Evolutionary conservation across 2,329 filamentous ascomycete species (phyloP).

Genomic region (Metarhizium anisopliae): DNA sequence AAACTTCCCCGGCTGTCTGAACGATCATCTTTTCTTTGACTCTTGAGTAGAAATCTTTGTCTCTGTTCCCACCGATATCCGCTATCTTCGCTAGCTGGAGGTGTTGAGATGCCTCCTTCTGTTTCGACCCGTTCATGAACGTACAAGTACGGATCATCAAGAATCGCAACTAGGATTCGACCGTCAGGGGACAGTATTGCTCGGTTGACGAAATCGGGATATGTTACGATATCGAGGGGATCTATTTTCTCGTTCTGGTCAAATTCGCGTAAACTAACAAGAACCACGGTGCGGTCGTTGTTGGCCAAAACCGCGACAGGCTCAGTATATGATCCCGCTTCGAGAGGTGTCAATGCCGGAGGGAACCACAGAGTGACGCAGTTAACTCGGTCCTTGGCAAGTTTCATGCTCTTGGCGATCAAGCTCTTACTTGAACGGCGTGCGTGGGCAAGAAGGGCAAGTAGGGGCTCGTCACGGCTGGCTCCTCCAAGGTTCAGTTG

Average conservation of each 20-base stretch:
- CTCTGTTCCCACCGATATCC: slow-evolving; percentile 42
- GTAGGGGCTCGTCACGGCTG: slow-evolving; percentile 22
- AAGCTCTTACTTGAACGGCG: slow-evolving; percentile 33
- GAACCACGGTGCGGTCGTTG: slow-evolving; percentile 80
- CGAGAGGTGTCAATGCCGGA: slow-evolving; percentile 20
- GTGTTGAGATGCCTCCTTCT: slow-evolving; percentile 17
- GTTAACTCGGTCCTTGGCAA: slow-evolving; percentile 55
- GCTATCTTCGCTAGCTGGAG: slow-evolving; percentile 15
- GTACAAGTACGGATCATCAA: slow-evolving; percentile 80
- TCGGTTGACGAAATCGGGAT: slow-evolving; percentile 85
- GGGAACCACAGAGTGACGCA: slow-evolving; percentile 58
- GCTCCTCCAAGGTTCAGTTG: slow-evolving; percentile 25
- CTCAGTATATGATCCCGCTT: slow-evolving; percentile 33
- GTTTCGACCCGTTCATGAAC: slow-evolving; percentile 56
- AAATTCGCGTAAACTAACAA: slow-evolving; percentile 67
- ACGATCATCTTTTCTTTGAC: slow-evolving; percentile 44
- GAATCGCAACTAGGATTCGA: slow-evolving; percentile 68
- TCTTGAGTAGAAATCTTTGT: slow-evolving; percentile 46
- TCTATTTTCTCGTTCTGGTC: slow-evolving; percentile 34
- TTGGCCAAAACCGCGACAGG: slow-evolving; percentile 71
- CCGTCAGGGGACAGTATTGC: slow-evolving; percentile 90
- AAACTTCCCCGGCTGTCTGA: slow-evolving; percentile 60
- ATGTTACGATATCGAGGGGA: slow-evolving; percentile 59
- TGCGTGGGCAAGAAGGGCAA: slow-evolving; percentile 29
- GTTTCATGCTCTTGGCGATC: slow-evolving; percentile 41